Evolutionary conservation across 768 basidiomycete genomes (phyloP), one percentile per base, ranked within the genome.

Genomic region (Kondoa malvinella): DNA sequence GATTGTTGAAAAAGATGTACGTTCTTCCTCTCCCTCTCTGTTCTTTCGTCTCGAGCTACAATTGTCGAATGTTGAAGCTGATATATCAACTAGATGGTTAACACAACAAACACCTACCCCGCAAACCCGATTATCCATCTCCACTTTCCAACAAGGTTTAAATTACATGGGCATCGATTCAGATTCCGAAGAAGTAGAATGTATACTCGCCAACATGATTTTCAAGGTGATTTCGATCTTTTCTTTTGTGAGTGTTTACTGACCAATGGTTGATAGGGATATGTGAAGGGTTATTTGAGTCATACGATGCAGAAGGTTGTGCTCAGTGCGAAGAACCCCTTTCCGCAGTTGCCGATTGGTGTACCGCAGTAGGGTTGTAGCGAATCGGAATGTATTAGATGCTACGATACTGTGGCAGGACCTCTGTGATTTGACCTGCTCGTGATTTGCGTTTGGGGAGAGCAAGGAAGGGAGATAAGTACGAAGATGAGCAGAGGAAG

Each of bases 301-400:
- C 95, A 99, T 74, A 89, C 88, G 75, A 88, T 88, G 77, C 87
- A 89, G 79, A 89, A 87, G 83, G 89, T 96, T 2, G 95, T 99
- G 71, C 87, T 91, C 74, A 85, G 86, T 57, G 86, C 83, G 76
- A 81, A 83, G 1, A 68, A 67, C 30, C 73, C 72, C 80, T 86
- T 56, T 65, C 73, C 73, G 2, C 65, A n/a, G 34, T 65, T 64
- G 25, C 61, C 67, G n/a, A n/a, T n/a, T n/a, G n/a, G n/a, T n/a
- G n/a, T n/a, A n/a, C n/a, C n/a, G n/a, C n/a, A n/a, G n/a, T n/a
- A n/a, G n/a, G n/a, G n/a, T n/a, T n/a, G n/a, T n/a, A n/a, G n/a
- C n/a, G n/a, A n/a, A n/a, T n/a, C n/a, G n/a, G n/a, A n/a, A n/a
- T n/a, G n/a, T n/a, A n/a, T n/a, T n/a, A n/a, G n/a, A n/a, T n/a